Conservation (phyloP, 2,329 filamentous ascomycete genomes). For the Penicillium sp. region DNA sequence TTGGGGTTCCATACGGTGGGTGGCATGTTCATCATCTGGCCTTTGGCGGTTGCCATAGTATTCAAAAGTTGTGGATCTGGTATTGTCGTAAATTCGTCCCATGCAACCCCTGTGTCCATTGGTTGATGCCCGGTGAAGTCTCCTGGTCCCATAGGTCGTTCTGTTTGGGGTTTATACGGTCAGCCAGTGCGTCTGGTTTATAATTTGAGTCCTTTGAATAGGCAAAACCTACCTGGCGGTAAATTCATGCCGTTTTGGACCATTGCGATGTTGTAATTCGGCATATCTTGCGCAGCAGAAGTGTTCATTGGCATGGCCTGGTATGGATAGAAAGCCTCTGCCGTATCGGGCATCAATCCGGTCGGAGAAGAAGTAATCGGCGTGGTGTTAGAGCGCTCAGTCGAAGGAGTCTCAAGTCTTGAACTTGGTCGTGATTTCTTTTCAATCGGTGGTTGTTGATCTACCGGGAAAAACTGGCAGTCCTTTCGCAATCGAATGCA, state of each 20-base stretch:
- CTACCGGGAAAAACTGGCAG: constrained; percentile 87
- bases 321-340: constrained; percentile 39
- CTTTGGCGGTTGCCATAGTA: constrained; percentile 31
- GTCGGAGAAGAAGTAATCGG: constrained; percentile 43
- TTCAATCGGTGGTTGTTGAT: constrained; percentile 61
- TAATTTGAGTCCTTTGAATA: not conserved
- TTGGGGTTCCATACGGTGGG: constrained; percentile 33
- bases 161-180: constrained; percentile 19
- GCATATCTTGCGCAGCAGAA: constrained; percentile 32
- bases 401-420: constrained; percentile 44
- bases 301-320: constrained; percentile 33
- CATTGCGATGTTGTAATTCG: constrained; percentile 30
- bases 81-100: constrained; percentile 40
- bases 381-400: constrained; percentile 49
- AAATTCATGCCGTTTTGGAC: constrained; percentile 37
- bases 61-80: constrained; percentile 36
- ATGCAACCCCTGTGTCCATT: constrained; percentile 35
- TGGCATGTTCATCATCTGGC: constrained; percentile 34
- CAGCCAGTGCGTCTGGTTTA: constrained; percentile 2
- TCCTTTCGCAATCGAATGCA: constrained; percentile 94
- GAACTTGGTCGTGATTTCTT: constrained; percentile 46
- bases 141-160: constrained; percentile 27
- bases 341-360: constrained; percentile 31
- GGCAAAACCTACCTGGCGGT: constrained; percentile 33
- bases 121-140: constrained; percentile 32